Conservation (phyloP, 2,329 filamentous ascomycete genomes). For the Westerdykella sp. region DNA sequence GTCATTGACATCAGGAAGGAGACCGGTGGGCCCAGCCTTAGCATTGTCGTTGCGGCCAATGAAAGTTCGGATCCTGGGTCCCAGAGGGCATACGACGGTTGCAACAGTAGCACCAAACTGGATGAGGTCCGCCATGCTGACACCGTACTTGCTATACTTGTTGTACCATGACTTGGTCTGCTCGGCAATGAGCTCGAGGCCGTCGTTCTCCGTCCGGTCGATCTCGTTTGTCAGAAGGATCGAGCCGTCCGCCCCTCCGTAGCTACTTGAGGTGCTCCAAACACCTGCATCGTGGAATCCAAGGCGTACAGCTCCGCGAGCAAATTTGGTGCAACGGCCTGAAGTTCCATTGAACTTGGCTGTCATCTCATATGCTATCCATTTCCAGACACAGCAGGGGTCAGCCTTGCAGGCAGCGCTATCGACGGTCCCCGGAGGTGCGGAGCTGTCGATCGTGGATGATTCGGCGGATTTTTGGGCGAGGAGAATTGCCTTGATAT, state of each 20-base stretch:
- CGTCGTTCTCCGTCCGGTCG: conserved; percentile 24
- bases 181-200: conserved; percentile 20
- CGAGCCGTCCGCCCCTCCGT: conserved; percentile 30
- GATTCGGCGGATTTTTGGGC: conserved; percentile 20
- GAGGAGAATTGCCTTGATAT: conserved; percentile 31
- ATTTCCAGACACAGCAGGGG: conserved; percentile 33
- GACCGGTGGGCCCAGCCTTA: conserved; percentile 27
- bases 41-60: conserved; percentile 36
- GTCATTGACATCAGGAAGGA: conserved; percentile 30
- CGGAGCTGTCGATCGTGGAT: conserved; percentile 15
- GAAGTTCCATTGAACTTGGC: conserved; percentile 30
- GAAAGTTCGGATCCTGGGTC: conserved; percentile 34
- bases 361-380: conserved; percentile 31
- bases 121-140: conserved; percentile 36
- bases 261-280: conserved; percentile 23
- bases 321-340: conserved; percentile 29
- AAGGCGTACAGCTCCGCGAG: conserved; percentile 27
- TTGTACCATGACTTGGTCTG: conserved; percentile 28
- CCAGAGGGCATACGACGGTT: conserved; percentile 36
- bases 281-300: conserved; percentile 32
- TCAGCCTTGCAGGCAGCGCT: conserved; percentile 31
- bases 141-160: conserved; percentile 30
- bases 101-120: conserved; percentile 36
- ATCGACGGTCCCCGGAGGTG: conserved; percentile 24
- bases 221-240: conserved; percentile 29